Conservation (phyloP, 2,329 filamentous ascomycete species). For the Trichothecium sympodiale region DNA sequence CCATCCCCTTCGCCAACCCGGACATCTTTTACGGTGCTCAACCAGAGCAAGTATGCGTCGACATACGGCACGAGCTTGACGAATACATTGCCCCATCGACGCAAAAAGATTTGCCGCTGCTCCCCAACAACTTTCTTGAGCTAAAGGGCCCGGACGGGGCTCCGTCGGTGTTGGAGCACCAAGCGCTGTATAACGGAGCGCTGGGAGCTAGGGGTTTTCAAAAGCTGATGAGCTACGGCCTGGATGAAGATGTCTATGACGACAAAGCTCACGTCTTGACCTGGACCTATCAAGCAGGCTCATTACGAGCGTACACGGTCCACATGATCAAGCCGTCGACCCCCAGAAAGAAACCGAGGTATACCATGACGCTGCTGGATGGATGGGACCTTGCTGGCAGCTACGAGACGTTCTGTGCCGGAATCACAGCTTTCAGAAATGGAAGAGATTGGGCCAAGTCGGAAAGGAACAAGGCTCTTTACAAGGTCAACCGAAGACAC, state of each 20-base stretch:
- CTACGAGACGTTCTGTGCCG: slow-evolving; percentile 19
- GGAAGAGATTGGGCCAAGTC: slow-evolving; percentile 24
- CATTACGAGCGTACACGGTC: slow-evolving; percentile 23
- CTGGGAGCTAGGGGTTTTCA: too few species aligned
- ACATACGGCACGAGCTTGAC: slow-evolving; percentile 14
- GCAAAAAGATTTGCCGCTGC: slow-evolving; percentile 16
- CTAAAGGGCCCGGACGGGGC: slow-evolving; percentile 24
- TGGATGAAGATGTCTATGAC: neutral
- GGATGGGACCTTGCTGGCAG: slow-evolving; percentile 15
- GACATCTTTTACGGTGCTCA: slow-evolving; percentile 23
- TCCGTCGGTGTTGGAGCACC: too few species aligned
- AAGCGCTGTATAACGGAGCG: too few species aligned
- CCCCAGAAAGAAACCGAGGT: slow-evolving; percentile 19
- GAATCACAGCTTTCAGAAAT: slow-evolving; percentile 26
- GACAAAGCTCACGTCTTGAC: slow-evolving; percentile 24
- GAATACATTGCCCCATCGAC: slow-evolving; percentile 21
- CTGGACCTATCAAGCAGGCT: slow-evolving; percentile 23
- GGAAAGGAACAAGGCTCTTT: slow-evolving; percentile 23
- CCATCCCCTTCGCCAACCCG: slow-evolving; percentile 16
- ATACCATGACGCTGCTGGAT: slow-evolving; percentile 25
- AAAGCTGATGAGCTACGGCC: neutral
- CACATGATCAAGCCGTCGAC: slow-evolving; percentile 17
- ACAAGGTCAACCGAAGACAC: slow-evolving; percentile 16
- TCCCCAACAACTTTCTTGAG: slow-evolving; percentile 27
- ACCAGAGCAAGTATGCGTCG: slow-evolving; percentile 16